phyloP scores from a whole-genome alignment of 805 yeast species.

The Wickerhamomyces queroliae region DNA sequence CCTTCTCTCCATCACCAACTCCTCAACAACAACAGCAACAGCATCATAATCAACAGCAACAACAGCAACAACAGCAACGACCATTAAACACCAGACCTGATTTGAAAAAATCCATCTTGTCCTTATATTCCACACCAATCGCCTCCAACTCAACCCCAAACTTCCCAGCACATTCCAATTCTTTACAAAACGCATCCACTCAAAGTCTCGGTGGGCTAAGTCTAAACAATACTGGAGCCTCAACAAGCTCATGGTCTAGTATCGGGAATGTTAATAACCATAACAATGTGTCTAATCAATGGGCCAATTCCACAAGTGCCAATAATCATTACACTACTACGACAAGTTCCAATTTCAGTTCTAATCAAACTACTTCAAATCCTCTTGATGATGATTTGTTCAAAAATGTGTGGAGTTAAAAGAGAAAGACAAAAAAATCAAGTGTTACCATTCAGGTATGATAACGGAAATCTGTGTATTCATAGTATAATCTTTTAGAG shows the following conservation, averaged over 20 bases:
- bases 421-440: not conserved
- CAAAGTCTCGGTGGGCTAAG: constrained; percentile 2
- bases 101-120: constrained; percentile 84
- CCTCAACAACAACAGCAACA: constrained; percentile 8
- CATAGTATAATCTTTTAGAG: too few species aligned
- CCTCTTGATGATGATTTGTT: constrained; percentile 57
- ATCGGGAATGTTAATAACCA: not conserved
- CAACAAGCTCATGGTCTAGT: constrained; percentile 3
- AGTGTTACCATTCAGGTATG: not conserved
- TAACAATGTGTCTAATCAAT: not conserved
- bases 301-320: too few species aligned
- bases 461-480: not conserved
- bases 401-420: constrained; percentile 63
- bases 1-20: constrained; percentile 1
- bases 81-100: constrained; percentile 55
- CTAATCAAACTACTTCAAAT: not conserved
- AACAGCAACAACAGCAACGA: constrained; percentile 10
- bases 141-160: constrained; percentile 18
- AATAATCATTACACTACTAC: too few species aligned
- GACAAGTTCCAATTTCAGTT: constrained; percentile 4
- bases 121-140: constrained; percentile 68
- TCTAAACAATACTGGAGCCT: constrained; percentile 1
- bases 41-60: constrained; percentile 9
- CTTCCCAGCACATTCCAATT: constrained; percentile 9
- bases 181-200: constrained; percentile 10